Percentiles rank a stretch among this genome's conserved stretches.
These are phyloP conservation scores for Termitomyces sp. DNA, from an alignment of 768 basidiomycete genomes.

Conservation along the genomic window DNA sequence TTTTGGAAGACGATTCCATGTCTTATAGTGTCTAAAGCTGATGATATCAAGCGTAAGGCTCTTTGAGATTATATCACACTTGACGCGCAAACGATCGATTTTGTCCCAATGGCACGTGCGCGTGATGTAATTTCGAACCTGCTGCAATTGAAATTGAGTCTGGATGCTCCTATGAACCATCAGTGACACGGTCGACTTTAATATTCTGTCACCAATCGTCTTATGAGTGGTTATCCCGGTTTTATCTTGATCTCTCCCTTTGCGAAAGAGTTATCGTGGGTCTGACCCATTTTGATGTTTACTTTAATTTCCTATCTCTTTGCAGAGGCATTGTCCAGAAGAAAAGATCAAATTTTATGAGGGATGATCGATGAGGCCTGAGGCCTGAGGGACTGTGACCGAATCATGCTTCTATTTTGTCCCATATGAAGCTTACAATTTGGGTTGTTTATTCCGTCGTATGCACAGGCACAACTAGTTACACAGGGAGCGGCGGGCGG, in stretches of 20 bases:
- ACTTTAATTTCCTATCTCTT: no score
- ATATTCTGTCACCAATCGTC: background rate
- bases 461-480: no score
- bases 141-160: no score
- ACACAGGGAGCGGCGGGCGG: no score
- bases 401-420: no score
- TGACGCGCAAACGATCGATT: background rate
- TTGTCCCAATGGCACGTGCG: background rate
- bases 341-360: no score
- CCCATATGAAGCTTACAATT: background rate
- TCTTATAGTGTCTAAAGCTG: background rate
- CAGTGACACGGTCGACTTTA: background rate
- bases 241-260: slow-evolving; percentile 1
- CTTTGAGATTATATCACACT: background rate
- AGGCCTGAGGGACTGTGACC: no score
- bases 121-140: background rate
- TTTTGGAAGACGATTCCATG: background rate
- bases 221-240: slow-evolving; percentile 6
- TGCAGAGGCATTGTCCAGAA: no score
- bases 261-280: background rate
- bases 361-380: no score
- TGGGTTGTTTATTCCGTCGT: no score
- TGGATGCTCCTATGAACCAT: no score
- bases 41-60: background rate
- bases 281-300: no score